Evolutionary conservation across 148 eudicot species (phyloP), one percentile per base, ranked within the genome.

Genomic region (Rhododendron henanense): DNA sequence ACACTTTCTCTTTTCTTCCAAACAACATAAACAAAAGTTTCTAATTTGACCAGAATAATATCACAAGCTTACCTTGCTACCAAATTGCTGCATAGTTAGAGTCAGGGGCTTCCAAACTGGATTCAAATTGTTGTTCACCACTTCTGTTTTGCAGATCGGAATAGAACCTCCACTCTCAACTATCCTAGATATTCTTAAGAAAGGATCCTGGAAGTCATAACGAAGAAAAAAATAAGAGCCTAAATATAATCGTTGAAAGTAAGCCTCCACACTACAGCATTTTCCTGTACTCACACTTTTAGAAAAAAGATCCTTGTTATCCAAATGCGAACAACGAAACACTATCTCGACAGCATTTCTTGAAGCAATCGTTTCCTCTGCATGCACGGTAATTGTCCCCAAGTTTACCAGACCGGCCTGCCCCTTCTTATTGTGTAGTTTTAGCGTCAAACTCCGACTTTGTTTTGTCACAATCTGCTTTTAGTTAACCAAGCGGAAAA

Each of bases 111-210:
- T 95, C 98, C 98, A 97, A 33, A 86, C 83, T 47, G 99, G 99
- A 89, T 94, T 93, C 91, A 97, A 90, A 90, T 95, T 94, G 90
- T 95, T 91, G 85, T 92, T 87, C 85, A 94, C 88, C 41, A 91
- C 96, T 88, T 97, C 99, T 21, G 98, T 94, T 93, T 94, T 97
- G 93, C 94, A 95, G 81, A 97, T 91, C n/a, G 96, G 95, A 85
- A 97, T 83, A 81, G 88, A 82, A 47, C 88, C 88, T 78, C 99
- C 99, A 45, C 86, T 88, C 88, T 97, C 99, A 71, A 90, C 90
- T 85, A 90, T 87, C 89, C 94, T 93, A 35, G 98, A 97, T 85
- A 97, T 95, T 89, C 95, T 93, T 88, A 97, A 86, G 85, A 97
- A 97, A 37, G 98, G 98, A 91, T 95, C 99, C 99, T 97, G 87